Percentiles rank a stretch among this genome's conserved stretches.
These are phyloP conservation scores for Larix kaempferi DNA, from an alignment of 75 land plant species.

Conservation along the genomic window DNA sequence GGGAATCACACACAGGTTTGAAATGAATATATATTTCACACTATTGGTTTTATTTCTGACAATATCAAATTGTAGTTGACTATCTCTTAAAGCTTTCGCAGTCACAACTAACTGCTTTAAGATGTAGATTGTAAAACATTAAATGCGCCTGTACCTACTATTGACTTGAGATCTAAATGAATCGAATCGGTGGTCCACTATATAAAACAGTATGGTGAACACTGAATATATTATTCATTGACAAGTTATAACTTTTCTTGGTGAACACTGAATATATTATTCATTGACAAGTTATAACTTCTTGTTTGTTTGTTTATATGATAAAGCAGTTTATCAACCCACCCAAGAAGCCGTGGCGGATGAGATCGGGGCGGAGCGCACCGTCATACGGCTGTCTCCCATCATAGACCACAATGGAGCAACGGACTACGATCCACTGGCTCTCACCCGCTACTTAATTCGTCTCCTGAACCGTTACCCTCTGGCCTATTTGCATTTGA, in stretches of 20 bases:
- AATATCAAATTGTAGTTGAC: too few species aligned
- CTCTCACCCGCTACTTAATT: slow-evolving; percentile 50
- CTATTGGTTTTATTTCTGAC: too few species aligned
- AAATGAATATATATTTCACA: not conserved
- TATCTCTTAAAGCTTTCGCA: too few species aligned
- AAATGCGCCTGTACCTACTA: too few species aligned
- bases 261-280: slow-evolving; percentile 17
- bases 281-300: slow-evolving; percentile 48
- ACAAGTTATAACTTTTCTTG: not conserved
- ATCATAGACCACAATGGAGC: slow-evolving; percentile 78
- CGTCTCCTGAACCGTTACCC: slow-evolving; percentile 32
- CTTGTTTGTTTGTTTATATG: slow-evolving; percentile 35
- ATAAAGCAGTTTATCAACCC: slow-evolving; percentile 10
- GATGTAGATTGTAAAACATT: too few species aligned
- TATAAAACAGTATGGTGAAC: not conserved
- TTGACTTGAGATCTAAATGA: too few species aligned
- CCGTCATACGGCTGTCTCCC: slow-evolving; percentile 62
- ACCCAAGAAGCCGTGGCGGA: slow-evolving; percentile 11
- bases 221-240: slow-evolving; percentile 18
- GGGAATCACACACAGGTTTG: slow-evolving; percentile 54
- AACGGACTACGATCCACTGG: slow-evolving; percentile 47
- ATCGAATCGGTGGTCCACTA: too few species aligned
- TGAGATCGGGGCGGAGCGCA: slow-evolving; percentile 47
- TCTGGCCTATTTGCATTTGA: slow-evolving; percentile 61
- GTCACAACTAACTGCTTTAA: too few species aligned